These are phyloP conservation scores for Xylaria sp. DNA, from an alignment of 495 filamentous ascomycete genomes.

Conservation along the genomic window DNA sequence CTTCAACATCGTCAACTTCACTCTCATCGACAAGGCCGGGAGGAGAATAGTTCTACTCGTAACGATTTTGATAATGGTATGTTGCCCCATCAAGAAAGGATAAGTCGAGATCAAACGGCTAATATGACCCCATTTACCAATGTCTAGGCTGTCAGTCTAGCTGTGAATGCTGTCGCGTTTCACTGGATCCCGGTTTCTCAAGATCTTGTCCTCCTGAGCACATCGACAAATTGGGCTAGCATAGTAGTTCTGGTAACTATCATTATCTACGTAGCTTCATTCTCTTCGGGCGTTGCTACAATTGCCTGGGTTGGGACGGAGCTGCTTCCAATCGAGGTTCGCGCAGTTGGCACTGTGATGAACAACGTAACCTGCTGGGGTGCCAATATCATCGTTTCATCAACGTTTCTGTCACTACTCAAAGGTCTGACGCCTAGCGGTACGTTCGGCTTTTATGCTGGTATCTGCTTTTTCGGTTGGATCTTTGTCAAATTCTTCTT, in stretches of 20 bases:
- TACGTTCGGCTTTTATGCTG: constrained; percentile 61
- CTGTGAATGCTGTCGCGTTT: constrained; percentile 55
- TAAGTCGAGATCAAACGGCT: not conserved
- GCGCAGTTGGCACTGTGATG: constrained; percentile 62
- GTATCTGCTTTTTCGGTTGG: constrained; percentile 55
- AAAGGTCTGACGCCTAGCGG: constrained; percentile 55
- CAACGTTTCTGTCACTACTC: constrained; percentile 60
- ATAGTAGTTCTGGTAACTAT: constrained; percentile 54
- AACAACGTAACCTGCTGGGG: constrained; percentile 59
- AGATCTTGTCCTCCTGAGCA: constrained; percentile 32
- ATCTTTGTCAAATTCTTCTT: constrained; percentile 57
- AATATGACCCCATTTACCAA: not conserved
- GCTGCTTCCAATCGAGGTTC: constrained; percentile 60
- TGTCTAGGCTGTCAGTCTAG: not conserved
- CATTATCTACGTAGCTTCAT: constrained; percentile 56
- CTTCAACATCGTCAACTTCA: constrained; percentile 59
- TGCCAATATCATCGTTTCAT: constrained; percentile 60
- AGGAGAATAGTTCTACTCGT: constrained; percentile 53
- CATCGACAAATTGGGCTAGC: constrained; percentile 45
- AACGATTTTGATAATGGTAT: constrained; percentile 28
- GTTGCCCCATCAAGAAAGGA: not conserved
- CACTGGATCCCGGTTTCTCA: constrained; percentile 53
- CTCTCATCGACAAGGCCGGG: constrained; percentile 57
- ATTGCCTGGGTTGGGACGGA: constrained; percentile 61
- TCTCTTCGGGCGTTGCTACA: constrained; percentile 54